Evolutionary conservation across 2,329 filamentous ascomycete species (phyloP).

Genomic region (Hymenoscyphus albidus): DNA sequence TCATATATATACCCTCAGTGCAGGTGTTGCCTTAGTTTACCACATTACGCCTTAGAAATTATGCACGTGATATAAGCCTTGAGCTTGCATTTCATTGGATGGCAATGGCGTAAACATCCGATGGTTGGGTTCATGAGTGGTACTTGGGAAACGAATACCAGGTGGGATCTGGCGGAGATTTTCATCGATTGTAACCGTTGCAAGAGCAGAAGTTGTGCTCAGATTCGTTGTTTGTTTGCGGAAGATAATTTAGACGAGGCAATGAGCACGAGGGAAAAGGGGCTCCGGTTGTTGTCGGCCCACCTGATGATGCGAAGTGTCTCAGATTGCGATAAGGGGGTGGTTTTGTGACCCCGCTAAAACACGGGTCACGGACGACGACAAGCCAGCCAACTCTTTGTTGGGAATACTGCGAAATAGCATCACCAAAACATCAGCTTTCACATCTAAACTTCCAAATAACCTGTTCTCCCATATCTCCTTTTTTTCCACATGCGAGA

Average conservation of each 20-base stretch:
- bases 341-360: conserved; percentile 5
- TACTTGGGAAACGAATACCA: background rate
- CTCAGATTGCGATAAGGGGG: conserved; percentile 2
- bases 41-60: background rate
- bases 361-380: background rate
- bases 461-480: background rate
- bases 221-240: conserved; percentile 1
- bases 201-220: background rate
- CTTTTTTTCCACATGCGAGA: background rate
- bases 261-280: conserved; percentile 2
- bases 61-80: background rate
- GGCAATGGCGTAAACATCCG: background rate
- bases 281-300: background rate
- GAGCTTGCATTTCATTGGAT: background rate
- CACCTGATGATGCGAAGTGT: background rate
- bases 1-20: background rate
- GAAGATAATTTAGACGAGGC: conserved; percentile 2
- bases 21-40: background rate
- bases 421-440: background rate
- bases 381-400: background rate
- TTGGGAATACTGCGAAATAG: background rate
- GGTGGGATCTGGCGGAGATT: background rate
- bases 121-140: background rate
- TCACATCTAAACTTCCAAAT: background rate
- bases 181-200: background rate